Evolutionary conservation across 352 stramenopile genomes (phyloP), one percentile per base, ranked within the genome.

Genomic region (Globisporangium nunn): DNA sequence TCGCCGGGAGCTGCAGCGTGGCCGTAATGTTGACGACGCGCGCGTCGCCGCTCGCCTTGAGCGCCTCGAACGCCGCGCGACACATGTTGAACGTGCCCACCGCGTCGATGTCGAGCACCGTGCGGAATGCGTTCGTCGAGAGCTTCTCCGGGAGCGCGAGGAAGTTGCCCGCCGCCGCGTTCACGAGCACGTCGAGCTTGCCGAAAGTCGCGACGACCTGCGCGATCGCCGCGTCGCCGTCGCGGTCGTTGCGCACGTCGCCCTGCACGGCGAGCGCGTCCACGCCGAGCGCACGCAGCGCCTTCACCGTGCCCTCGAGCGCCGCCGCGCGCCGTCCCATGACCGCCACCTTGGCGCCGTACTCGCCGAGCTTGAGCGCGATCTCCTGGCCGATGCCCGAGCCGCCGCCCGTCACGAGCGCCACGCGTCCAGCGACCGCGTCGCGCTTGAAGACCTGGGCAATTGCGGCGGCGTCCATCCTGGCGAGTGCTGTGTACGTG

Each of bases 81-180:
- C 72, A 92, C 91, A 98, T 98, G 70, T 99, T 98, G 72, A 98
- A 99, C 18, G 93, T 97, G 30, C 95, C 96, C 33, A 97, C 75
- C 14, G 92, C 71, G 74, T 99, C 96, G 61, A 98, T 99, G 59
- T 98, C 93, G 76, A 99, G 88, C 5, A 98, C 95, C 7, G 96
- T 98, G 54, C 87, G 88, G 72, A 98, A 98, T 52, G 87, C 95
- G 68, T 98, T 98, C 3, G 89, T 93, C 43, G 72, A 92, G 37
- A 98, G 65, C 54, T 88, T 80, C 48, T 96, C 82, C 5, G 89
- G 89, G 35, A 85, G 62, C 50, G 78, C 72, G 46, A 98, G 61
- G 72, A 98, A 98, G 67, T 98, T 98, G 54, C 95, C 95, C 0
- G 95, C 95, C 0, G 95, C 95, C 37, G 85, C 82, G 70, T 98